Evolutionary conservation across 768 basidiomycete genomes (phyloP).

Genomic region (Leccinum longicurvipes): DNA sequence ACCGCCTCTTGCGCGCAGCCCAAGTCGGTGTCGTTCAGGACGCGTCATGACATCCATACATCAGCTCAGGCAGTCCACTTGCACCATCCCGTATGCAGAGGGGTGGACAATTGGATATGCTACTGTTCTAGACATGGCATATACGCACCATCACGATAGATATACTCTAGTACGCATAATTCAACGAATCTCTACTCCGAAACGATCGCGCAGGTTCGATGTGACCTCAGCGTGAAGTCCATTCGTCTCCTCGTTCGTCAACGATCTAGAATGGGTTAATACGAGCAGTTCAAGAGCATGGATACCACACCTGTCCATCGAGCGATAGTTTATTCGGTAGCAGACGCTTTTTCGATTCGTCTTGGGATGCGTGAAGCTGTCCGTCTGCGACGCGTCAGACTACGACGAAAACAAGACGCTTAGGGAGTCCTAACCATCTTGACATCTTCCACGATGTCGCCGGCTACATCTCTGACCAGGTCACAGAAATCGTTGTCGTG

Average conservation of each 20-base stretch:
- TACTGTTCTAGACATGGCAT: slow-evolving; percentile 29
- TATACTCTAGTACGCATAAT: slow-evolving; percentile 41
- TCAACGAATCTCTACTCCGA: slow-evolving; percentile 87
- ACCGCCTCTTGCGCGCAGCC: slow-evolving; percentile 87
- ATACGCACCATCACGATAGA: slow-evolving; percentile 33
- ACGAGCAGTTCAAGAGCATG: background rate
- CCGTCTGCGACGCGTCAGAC: slow-evolving; percentile 56
- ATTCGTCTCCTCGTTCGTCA: slow-evolving; percentile 90
- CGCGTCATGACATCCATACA: slow-evolving; percentile 30
- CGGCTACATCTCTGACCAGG: slow-evolving; percentile 86
- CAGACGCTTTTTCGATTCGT: slow-evolving; percentile 76
- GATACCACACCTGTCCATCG: slow-evolving; percentile 80
- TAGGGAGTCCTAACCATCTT: slow-evolving; percentile 53
- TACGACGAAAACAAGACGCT: background rate
- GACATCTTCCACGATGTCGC: slow-evolving; percentile 90
- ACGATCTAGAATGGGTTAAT: slow-evolving; percentile 48
- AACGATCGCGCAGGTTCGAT: slow-evolving; percentile 51
- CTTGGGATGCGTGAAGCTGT: slow-evolving; percentile 88
- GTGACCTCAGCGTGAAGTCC: slow-evolving; percentile 65
- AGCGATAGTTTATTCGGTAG: slow-evolving; percentile 91
- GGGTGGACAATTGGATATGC: slow-evolving; percentile 14
- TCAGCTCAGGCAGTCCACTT: background rate
- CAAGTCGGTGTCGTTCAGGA: slow-evolving; percentile 95
- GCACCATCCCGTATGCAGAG: background rate
- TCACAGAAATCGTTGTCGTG: slow-evolving; percentile 99